phyloP scores from a whole-genome alignment of 345 rosid species.

The Adansonia digitata region DNA sequence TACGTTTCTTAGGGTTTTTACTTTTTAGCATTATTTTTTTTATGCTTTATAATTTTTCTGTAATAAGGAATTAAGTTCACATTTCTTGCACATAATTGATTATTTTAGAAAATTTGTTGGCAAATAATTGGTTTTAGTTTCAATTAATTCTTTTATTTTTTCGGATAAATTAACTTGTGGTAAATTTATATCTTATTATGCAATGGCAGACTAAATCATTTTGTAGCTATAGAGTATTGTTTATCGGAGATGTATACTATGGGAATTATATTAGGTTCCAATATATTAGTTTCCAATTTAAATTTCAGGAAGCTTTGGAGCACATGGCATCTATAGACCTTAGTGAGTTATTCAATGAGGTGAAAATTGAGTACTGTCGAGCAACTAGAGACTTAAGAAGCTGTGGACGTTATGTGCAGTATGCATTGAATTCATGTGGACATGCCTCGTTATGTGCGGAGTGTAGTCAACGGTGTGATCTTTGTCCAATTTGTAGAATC shows the following conservation, averaged over 20 bases:
- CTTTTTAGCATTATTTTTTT: not conserved
- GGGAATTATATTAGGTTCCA: not conserved
- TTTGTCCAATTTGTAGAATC: slow-evolving; percentile 83
- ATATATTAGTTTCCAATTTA: slow-evolving; percentile 6
- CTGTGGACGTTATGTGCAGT: slow-evolving; percentile 70
- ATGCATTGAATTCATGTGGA: slow-evolving; percentile 66
- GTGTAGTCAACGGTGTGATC: slow-evolving; percentile 76
- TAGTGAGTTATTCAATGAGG: slow-evolving; percentile 73
- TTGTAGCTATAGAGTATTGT: not conserved
- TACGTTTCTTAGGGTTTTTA: slow-evolving; percentile 16
- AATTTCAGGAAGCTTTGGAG: slow-evolving; percentile 77
- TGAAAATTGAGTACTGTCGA: slow-evolving; percentile 77
- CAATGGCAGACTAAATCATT: not conserved
- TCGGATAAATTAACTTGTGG: not conserved
- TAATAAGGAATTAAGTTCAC: not conserved
- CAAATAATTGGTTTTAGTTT: not conserved
- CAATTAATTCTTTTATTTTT: not conserved
- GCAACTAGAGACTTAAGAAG: slow-evolving; percentile 94
- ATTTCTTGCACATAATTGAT: slow-evolving; percentile 6
- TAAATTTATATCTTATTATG: not conserved
- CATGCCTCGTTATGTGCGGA: slow-evolving; percentile 91
- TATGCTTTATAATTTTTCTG: not conserved
- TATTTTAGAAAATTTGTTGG: not conserved
- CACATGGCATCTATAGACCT: slow-evolving; percentile 77
- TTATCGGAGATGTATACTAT: no score